These are phyloP conservation scores for Brassica incana DNA, from an alignment of 345 rosid species.

Conservation along the genomic window DNA sequence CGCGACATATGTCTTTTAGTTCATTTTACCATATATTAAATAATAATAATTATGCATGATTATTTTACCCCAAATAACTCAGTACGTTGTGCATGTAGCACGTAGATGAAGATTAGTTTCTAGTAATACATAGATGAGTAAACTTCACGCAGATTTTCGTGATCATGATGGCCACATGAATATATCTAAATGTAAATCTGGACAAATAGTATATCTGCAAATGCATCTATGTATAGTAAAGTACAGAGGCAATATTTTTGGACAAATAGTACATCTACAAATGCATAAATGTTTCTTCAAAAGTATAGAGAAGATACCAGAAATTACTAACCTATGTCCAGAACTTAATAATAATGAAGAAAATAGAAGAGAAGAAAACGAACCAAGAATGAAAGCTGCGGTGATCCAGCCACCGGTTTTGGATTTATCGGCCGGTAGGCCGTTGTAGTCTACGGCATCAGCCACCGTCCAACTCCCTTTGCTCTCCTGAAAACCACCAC, in stretches of 20 bases:
- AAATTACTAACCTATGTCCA: slow-evolving; percentile 34
- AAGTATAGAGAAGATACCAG: not conserved
- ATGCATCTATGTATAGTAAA: not conserved
- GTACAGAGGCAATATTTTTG: not conserved
- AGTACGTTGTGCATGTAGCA: not conserved
- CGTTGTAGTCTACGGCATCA: slow-evolving; percentile 59
- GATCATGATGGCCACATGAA: not conserved
- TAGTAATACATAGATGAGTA: not conserved
- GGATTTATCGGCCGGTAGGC: slow-evolving; percentile 58
- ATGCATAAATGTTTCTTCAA: not conserved
- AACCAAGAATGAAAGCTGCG: slow-evolving; percentile 69
- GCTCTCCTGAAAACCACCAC: slow-evolving; percentile 43
- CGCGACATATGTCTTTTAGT: not conserved
- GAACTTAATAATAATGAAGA: not conserved
- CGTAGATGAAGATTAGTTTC: not conserved
- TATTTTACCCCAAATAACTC: not conserved
- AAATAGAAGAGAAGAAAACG: slow-evolving; percentile 17
- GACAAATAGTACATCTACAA: not conserved
- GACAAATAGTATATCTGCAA: not conserved
- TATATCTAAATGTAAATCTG: not conserved
- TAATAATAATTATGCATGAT: not conserved
- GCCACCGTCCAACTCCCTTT: slow-evolving; percentile 43
- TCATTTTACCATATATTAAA: not conserved
- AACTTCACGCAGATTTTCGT: not conserved
- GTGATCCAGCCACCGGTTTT: slow-evolving; percentile 71